Evolutionary conservation across 2,329 filamentous ascomycete genomes (phyloP).

Genomic region (Fusarium sp.): DNA sequence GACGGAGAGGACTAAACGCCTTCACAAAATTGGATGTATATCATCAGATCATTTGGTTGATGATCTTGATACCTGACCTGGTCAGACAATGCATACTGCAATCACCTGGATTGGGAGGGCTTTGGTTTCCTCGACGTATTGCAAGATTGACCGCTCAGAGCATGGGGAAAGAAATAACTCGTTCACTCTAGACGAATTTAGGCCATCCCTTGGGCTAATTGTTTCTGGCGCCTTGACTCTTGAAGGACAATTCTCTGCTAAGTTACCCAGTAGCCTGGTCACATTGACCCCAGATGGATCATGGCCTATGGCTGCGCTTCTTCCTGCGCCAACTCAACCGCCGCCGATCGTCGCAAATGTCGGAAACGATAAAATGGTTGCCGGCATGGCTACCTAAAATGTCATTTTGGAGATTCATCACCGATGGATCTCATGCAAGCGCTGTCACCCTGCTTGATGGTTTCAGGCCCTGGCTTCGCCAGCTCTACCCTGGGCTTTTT

Average conservation of each 20-base stretch:
- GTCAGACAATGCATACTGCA: not conserved
- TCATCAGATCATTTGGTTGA: constrained; percentile 1
- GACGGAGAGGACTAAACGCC: not conserved
- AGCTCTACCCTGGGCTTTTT: not conserved
- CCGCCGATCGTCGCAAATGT: constrained; percentile 39
- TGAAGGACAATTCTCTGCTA: not conserved
- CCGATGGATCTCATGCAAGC: constrained; percentile 43
- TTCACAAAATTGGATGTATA: not conserved
- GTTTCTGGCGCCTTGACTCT: not conserved
- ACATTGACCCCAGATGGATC: constrained; percentile 10
- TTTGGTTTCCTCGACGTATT: not conserved
- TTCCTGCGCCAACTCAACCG: constrained; percentile 31
- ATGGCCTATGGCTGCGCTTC: constrained; percentile 19
- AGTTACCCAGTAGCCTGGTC: not conserved
- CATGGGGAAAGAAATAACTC: not conserved
- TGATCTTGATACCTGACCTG: not conserved
- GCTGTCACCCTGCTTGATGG: constrained; percentile 20
- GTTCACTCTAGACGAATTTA: not conserved
- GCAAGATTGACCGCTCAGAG: not conserved
- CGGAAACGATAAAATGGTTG: constrained; percentile 39
- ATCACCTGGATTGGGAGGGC: not conserved
- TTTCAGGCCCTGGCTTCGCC: constrained; percentile 15
- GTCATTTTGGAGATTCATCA: constrained; percentile 36
- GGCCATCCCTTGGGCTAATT: not conserved
- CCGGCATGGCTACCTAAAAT: constrained; percentile 34